Evolutionary conservation across 441 rosid genomes (phyloP), one percentile per base, ranked within the genome.

Genomic region (Jatropha podagrica): DNA sequence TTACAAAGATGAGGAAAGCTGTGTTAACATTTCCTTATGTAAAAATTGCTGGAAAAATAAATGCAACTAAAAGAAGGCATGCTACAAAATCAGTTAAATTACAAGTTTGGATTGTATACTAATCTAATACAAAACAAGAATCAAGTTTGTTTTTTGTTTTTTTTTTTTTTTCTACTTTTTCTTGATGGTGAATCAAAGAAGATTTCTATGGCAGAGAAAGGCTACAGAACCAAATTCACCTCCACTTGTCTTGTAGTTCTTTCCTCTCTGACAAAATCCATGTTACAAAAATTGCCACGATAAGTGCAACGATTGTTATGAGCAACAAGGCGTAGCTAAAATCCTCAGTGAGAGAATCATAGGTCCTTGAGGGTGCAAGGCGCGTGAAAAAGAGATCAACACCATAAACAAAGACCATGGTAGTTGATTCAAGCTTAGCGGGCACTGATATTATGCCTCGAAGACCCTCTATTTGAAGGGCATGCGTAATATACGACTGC

Each of bases 341-440:
- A 84, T 96, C 98, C 73, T 96, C 99, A 0, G 99, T 96, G 65
- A 96, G 95, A 0, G 99, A 96, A 86, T 96, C 99, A 14, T 92
- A 96, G 11, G 98, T 96, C 88, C 91, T 93, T n/a, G 99, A 96
- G 48, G 98, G 98, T 12, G 99, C 98, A 42, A 94, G 94, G 49
- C 85, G 96, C 62, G 97, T 92, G 81, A 88, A 94, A 83, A 96
- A 94, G 77, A 94, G 93, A 81, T 96, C 99, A 44, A 95, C 92
- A 26, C 99, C 99, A 64, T 93, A 89, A 2, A 96, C 86, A 75
- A 96, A 96, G 20, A 92, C 91, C 3, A 92, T 97, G 59, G 97
- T 89, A 18, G 96, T 92, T 12, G 99, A 96, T 86, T 96, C 99
- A 78, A 96, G 91, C 88, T 90, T 96, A 13, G 98, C 91, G 14